These are phyloP conservation scores for Neostapfia colusana DNA, from an alignment of 176 grass and related monocot species.

Conservation along the genomic window DNA sequence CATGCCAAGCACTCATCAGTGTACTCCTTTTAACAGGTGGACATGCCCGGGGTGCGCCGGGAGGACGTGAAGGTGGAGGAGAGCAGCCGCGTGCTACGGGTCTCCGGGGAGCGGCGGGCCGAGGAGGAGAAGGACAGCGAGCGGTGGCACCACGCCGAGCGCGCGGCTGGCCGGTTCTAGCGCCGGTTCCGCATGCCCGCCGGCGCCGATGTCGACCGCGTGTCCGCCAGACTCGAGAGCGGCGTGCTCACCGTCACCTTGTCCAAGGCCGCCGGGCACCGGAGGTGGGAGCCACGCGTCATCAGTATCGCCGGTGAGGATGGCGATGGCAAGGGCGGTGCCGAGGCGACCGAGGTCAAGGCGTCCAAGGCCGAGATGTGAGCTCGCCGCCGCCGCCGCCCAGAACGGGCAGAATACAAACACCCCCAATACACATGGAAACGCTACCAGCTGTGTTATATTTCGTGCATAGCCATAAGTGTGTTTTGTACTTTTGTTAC, in stretches of 20 bases:
- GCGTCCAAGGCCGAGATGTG: conserved; percentile 37
- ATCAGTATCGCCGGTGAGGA: conserved; percentile 36
- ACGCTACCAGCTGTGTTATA: too few species aligned
- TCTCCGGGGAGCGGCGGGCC: conserved; percentile 51
- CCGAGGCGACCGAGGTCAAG: conserved; percentile 36
- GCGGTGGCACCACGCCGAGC: conserved; percentile 60
- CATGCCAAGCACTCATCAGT: too few species aligned
- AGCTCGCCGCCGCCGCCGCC: not conserved
- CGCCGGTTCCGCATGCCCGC: conserved; percentile 46
- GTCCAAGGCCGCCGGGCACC: conserved; percentile 37
- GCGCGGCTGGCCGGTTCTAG: conserved; percentile 48
- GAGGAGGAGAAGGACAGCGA: conserved; percentile 42
- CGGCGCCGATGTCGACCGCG: conserved; percentile 23
- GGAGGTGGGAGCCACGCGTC: conserved; percentile 34
- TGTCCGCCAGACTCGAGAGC: conserved; percentile 16
- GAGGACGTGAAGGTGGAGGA: conserved; percentile 59
- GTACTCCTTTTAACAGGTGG: too few species aligned
- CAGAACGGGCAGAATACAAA: not conserved
- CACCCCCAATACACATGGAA: too few species aligned
- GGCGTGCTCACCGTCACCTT: conserved; percentile 51
- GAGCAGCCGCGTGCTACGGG: conserved; percentile 41
- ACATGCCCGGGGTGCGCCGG: conserved; percentile 47
- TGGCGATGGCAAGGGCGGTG: not conserved
- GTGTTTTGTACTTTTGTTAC: too few species aligned
- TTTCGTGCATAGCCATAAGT: too few species aligned